Evolutionary conservation across 2,329 filamentous ascomycete genomes (phyloP).

Genomic region (Cercospora brassicicola): DNA sequence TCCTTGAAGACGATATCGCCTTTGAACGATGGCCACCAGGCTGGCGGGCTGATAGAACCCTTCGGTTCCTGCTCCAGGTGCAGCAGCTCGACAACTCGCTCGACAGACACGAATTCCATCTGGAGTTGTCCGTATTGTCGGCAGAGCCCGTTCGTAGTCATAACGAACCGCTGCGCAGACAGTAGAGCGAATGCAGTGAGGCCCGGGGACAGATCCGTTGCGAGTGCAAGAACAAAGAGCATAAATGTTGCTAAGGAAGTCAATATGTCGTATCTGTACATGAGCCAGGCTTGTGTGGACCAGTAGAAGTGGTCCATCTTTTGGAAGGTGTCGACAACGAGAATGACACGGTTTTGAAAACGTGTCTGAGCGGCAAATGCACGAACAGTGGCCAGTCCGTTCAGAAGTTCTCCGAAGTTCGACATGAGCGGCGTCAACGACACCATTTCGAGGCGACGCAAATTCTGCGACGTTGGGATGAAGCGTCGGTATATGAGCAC

Average conservation of each 20-base stretch:
- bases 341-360: slow-evolving; percentile 77
- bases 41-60: slow-evolving; percentile 67
- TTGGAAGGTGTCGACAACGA: slow-evolving; percentile 83
- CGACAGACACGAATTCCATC: slow-evolving; percentile 88
- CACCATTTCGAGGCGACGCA: slow-evolving; percentile 83
- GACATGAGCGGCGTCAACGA: slow-evolving; percentile 86
- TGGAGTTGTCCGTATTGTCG: slow-evolving; percentile 79
- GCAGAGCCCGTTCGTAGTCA: slow-evolving; percentile 71
- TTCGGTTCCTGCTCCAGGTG: slow-evolving; percentile 72
- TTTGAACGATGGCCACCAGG: slow-evolving; percentile 71
- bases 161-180: slow-evolving; percentile 67
- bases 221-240: slow-evolving; percentile 72
- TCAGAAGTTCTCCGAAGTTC: slow-evolving; percentile 84
- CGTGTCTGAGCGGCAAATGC: slow-evolving; percentile 76
- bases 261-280: slow-evolving; percentile 72
- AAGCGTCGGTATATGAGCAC: slow-evolving; percentile 74
- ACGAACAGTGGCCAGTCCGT: slow-evolving; percentile 81
- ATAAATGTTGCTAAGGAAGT: slow-evolving; percentile 72
- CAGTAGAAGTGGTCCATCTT: slow-evolving; percentile 97
- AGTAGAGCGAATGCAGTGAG: slow-evolving; percentile 81
- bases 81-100: slow-evolving; percentile 79
- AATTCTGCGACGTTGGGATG: slow-evolving; percentile 77
- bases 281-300: slow-evolving; percentile 80
- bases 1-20: slow-evolving; percentile 74
- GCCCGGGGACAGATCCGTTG: slow-evolving; percentile 71